phyloP scores from a whole-genome alignment of 768 basidiomycete species.

The Trametes meyenii region DNA sequence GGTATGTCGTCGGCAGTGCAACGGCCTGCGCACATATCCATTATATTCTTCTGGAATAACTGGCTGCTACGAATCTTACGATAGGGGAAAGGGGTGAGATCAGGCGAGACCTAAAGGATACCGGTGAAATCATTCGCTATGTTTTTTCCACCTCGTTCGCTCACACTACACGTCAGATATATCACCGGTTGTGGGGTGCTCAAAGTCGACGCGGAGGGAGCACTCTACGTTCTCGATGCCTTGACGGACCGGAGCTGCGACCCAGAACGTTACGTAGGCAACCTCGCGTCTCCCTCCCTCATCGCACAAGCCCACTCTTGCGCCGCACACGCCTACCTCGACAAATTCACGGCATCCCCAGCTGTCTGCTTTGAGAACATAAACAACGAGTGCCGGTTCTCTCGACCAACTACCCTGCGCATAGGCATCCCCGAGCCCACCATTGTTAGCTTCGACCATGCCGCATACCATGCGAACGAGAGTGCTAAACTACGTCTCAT shows the following conservation, averaged over 20 bases:
- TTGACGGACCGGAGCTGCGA: slow-evolving; percentile 1
- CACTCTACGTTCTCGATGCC: slow-evolving; percentile 6
- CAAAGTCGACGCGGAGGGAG: background rate
- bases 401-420: background rate
- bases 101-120: too few relatives aligned
- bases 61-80: too few relatives aligned
- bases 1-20: too few relatives aligned
- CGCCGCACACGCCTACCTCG: slow-evolving; percentile 2
- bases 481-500: slow-evolving; percentile 21
- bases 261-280: background rate
- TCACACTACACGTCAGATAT: background rate
- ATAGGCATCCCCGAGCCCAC: background rate
- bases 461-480: slow-evolving; percentile 13
- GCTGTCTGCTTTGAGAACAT: background rate
- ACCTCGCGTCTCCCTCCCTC: background rate
- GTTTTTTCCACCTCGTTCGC: too few relatives aligned
- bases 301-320: slow-evolving; percentile 11
- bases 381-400: slow-evolving; percentile 1
- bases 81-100: too few relatives aligned
- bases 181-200: slow-evolving; percentile 11
- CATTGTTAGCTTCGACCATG: slow-evolving; percentile 4
- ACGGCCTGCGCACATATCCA: too few relatives aligned
- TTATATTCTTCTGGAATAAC: too few relatives aligned
- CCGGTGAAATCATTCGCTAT: too few relatives aligned
- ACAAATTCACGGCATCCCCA: slow-evolving; percentile 5